Evolutionary conservation across 495 filamentous ascomycete species (phyloP).

Genomic region (Penicillium roqueforti): DNA sequence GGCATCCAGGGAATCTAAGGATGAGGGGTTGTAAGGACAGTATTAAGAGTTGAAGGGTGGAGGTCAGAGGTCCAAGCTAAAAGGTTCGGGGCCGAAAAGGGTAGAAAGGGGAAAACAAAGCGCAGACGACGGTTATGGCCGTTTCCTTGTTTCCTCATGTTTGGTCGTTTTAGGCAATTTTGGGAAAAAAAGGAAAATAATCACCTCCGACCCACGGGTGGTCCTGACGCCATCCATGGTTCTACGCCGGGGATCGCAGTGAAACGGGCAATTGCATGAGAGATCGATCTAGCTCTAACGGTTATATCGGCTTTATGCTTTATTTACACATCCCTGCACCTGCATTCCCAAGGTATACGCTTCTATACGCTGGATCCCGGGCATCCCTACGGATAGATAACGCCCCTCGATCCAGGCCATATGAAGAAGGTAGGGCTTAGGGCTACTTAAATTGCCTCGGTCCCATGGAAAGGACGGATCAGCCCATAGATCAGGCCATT

Average conservation of each 20-base stretch:
- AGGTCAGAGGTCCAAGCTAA: conserved; percentile 7
- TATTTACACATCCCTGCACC: not conserved
- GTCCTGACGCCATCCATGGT: conserved; percentile 16
- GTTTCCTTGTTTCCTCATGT: not conserved
- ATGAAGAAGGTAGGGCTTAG: conserved; percentile 23
- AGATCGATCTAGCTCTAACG: too few relatives aligned
- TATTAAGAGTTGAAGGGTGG: not conserved
- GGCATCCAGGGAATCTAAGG: conserved; percentile 25
- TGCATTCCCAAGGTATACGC: not conserved
- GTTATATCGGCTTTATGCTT: too few relatives aligned
- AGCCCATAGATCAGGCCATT: conserved; percentile 10
- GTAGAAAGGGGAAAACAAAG: not conserved
- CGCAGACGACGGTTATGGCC: not conserved
- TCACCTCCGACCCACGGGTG: conserved; percentile 18
- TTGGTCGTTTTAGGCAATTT: conserved; percentile 1
- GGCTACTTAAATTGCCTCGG: conserved; percentile 12
- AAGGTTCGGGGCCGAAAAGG: conserved; percentile 1
- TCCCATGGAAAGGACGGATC: conserved; percentile 7
- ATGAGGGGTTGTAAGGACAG: conserved; percentile 8
- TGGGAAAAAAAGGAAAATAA: not conserved
- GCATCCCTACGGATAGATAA: too few relatives aligned
- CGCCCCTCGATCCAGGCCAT: not conserved
- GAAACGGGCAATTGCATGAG: too few relatives aligned
- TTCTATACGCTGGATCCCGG: not conserved
- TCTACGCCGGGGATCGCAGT: not conserved